Evolutionary conservation across 768 basidiomycete species (phyloP).

Genomic region (Ephemerocybe angulata): DNA sequence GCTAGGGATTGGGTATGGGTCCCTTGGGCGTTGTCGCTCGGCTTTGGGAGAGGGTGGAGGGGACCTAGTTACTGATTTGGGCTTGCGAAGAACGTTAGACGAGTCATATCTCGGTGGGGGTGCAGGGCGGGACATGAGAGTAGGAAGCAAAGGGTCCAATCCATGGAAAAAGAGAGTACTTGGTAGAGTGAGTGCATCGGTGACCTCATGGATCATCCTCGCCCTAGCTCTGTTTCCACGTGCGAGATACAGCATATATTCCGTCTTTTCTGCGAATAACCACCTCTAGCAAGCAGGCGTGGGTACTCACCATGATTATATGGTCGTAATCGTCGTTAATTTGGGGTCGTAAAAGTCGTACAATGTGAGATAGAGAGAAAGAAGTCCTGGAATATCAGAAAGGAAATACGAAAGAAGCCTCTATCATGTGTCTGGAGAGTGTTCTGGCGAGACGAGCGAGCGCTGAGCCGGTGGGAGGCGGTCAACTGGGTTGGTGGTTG

Average conservation of each 20-base stretch:
- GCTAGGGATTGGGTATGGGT: conserved; percentile 67
- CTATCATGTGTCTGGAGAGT: neutral
- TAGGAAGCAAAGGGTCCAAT: conserved; percentile 11
- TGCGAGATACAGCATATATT: neutral
- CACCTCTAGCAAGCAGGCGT: neutral
- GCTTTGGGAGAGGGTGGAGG: conserved; percentile 48
- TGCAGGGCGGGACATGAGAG: conserved; percentile 12
- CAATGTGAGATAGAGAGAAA: neutral
- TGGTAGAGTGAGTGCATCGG: neutral
- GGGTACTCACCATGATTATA: conserved; percentile 13
- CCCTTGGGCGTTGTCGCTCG: conserved; percentile 44
- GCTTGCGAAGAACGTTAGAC: conserved; percentile 14
- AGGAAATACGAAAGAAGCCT: neutral
- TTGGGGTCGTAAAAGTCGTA: neutral
- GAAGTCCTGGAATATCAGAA: neutral
- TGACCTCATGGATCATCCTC: conserved; percentile 24
- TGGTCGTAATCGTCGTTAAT: conserved; percentile 8
- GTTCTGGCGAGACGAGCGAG: too few species aligned
- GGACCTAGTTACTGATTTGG: conserved; percentile 39
- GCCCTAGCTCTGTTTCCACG: conserved; percentile 7
- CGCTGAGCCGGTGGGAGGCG: neutral
- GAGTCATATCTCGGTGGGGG: conserved; percentile 12
- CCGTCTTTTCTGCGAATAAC: conserved; percentile 2
- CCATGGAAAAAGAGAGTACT: neutral
- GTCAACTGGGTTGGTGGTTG: neutral